These are phyloP conservation scores for Elsinoe fawcettii DNA, from an alignment of 2,329 filamentous ascomycete genomes.

Conservation along the genomic window DNA sequence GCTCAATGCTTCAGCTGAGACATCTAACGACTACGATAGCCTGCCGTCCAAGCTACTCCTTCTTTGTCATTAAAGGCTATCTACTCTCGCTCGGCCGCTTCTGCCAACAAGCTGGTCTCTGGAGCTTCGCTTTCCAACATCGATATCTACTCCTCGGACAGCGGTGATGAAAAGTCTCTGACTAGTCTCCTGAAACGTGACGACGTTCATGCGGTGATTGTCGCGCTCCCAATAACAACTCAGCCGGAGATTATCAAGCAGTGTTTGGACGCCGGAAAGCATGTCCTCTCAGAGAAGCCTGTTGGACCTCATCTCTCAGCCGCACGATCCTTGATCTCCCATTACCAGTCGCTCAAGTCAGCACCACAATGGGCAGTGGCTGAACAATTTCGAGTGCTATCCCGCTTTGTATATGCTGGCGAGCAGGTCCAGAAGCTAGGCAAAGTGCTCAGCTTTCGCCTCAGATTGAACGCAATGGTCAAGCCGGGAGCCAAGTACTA, in stretches of 20 bases:
- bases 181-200: constrained; percentile 35
- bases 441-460: constrained; percentile 47
- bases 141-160: constrained; percentile 53
- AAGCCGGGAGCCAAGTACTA: constrained; percentile 47
- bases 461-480: constrained; percentile 41
- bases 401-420: constrained; percentile 46
- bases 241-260: constrained; percentile 43
- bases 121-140: constrained; percentile 32
- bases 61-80: constrained; percentile 52
- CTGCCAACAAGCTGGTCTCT: constrained; percentile 43
- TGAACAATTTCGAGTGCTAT: constrained; percentile 64
- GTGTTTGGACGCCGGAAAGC: constrained; percentile 44
- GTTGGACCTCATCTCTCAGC: constrained; percentile 47
- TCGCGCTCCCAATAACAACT: constrained; percentile 38
- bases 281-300: constrained; percentile 51
- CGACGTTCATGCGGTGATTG: constrained; percentile 45
- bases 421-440: constrained; percentile 46
- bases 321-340: constrained; percentile 41
- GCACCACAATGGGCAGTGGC: constrained; percentile 52
- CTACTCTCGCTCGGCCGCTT: constrained; percentile 55
- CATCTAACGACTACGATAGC: constrained; percentile 29
- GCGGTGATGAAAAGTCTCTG: constrained; percentile 38
- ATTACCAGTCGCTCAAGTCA: constrained; percentile 20
- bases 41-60: constrained; percentile 50
- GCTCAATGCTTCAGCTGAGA: constrained; percentile 19